These are phyloP conservation scores for Zoysia matrella DNA, from an alignment of 202 grass and related monocot species.

Conservation along the genomic window DNA sequence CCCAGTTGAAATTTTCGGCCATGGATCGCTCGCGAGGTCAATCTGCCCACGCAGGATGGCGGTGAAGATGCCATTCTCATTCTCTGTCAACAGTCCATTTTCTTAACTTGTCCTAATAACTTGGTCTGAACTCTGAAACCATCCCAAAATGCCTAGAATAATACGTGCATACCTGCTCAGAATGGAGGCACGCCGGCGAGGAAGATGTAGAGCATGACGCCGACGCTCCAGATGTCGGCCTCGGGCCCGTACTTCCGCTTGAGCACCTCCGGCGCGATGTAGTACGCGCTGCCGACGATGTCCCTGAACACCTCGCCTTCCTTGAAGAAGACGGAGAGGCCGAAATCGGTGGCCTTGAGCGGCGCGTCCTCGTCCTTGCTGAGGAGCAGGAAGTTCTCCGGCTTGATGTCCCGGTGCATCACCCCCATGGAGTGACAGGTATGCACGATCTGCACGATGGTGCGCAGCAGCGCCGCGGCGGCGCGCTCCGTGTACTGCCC, in stretches of 20 bases:
- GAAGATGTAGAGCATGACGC: slow-evolving; percentile 97
- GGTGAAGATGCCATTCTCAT: too few relatives aligned
- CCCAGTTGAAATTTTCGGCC: too few relatives aligned
- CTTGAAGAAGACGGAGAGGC: slow-evolving; percentile 90
- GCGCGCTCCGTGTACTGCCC: slow-evolving; percentile 88
- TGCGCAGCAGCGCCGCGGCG: slow-evolving; percentile 61
- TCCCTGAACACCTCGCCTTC: slow-evolving; percentile 80
- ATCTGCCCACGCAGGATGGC: too few relatives aligned
- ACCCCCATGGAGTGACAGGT: slow-evolving; percentile 74
- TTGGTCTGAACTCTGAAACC: too few relatives aligned
- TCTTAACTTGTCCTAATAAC: too few relatives aligned
- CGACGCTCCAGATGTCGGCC: slow-evolving; percentile 90
- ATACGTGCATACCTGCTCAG: too few relatives aligned
- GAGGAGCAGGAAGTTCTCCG: slow-evolving; percentile 65
- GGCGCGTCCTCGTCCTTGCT: slow-evolving; percentile 67
- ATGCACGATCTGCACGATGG: slow-evolving; percentile 41
- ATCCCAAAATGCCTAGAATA: too few relatives aligned
- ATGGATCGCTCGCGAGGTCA: too few relatives aligned
- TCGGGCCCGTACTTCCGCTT: slow-evolving; percentile 76
- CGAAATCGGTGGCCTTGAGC: slow-evolving; percentile 84
- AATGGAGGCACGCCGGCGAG: slow-evolving; percentile 44
- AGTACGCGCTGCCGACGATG: slow-evolving; percentile 86
- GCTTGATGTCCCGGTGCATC: slow-evolving; percentile 68
- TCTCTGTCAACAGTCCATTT: too few relatives aligned
- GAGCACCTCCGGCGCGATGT: slow-evolving; percentile 92